Percentiles rank a stretch among this genome's conserved stretches.
phyloP scores from a whole-genome alignment of 768 basidiomycete species.

The Suillus spraguei region DNA sequence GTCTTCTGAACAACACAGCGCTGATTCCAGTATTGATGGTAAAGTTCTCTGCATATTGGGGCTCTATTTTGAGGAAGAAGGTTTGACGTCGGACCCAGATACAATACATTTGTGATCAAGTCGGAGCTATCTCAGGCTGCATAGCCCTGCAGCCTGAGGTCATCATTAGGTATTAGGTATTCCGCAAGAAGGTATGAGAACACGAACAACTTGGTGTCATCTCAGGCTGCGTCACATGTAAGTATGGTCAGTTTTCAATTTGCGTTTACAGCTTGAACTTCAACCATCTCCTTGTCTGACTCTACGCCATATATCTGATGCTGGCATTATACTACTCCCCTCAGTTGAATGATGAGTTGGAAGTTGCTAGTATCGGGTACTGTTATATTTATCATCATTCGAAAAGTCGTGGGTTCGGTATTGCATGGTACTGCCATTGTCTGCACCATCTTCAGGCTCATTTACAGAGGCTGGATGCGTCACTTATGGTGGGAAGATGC shows the following conservation, averaged over 20 bases:
- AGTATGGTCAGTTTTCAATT: neutral
- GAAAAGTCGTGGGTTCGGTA: constrained; percentile 19
- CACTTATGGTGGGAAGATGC: constrained; percentile 34
- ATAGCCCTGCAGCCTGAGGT: neutral
- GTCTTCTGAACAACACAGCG: too few species aligned
- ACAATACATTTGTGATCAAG: neutral
- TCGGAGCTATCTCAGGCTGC: neutral
- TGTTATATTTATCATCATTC: neutral
- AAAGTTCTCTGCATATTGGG: too few species aligned
- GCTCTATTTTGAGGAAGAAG: neutral
- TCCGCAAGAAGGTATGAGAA: neutral
- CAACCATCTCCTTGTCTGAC: neutral
- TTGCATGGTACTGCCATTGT: constrained; percentile 26
- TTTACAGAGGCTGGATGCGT: constrained; percentile 22
- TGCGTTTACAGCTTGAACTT: neutral
- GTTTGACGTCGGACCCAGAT: neutral
- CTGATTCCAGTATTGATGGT: too few species aligned
- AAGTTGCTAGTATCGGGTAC: neutral
- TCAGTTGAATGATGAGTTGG: neutral
- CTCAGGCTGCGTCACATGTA: neutral
- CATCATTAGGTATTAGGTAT: too few species aligned
- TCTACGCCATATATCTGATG: neutral
- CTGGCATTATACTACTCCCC: neutral
- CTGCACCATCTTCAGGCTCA: constrained; percentile 26
- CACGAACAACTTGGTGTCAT: too few species aligned